Percentiles rank a stretch among this genome's conserved stretches.
Evolutionary conservation across 2,329 filamentous ascomycete species (phyloP).

Genomic region (Massarina eburnea): DNA sequence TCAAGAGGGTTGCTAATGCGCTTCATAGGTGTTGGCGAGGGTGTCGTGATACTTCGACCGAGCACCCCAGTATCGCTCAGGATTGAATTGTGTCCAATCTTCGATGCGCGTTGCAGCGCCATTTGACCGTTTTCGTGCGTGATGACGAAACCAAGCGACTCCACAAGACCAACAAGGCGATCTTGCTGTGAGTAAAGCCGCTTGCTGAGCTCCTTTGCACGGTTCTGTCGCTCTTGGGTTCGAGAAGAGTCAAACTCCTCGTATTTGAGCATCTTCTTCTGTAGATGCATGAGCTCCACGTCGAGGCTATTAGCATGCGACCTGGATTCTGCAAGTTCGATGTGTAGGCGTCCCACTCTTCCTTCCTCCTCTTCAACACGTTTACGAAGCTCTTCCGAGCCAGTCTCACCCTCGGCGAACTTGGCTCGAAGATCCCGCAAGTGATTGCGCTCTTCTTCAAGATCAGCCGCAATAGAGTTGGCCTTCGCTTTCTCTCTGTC

Average conservation of each 20-base stretch:
- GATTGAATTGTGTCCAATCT: constrained; percentile 52
- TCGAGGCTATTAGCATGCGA: constrained; percentile 76
- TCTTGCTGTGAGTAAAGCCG: constrained; percentile 82
- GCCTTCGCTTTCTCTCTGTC: constrained; percentile 52
- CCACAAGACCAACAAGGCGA: constrained; percentile 77
- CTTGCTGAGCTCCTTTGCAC: constrained; percentile 81
- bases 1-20: constrained; percentile 64
- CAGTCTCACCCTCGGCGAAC: constrained; percentile 80
- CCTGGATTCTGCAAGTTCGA: constrained; percentile 73
- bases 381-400: constrained; percentile 75
- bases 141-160: constrained; percentile 83
- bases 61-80: constrained; percentile 43
- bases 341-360: constrained; percentile 66
- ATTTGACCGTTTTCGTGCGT: constrained; percentile 72
- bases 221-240: constrained; percentile 69
- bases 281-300: constrained; percentile 70
- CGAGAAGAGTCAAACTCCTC: constrained; percentile 52
- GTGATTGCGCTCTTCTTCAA: constrained; percentile 69
- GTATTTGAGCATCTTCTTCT: constrained; percentile 63
- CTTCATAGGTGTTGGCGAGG: constrained; percentile 55
- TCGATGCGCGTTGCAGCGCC: constrained; percentile 71
- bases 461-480: constrained; percentile 51
- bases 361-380: constrained; percentile 74
- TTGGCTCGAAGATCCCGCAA: constrained; percentile 68
- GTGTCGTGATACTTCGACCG: constrained; percentile 58